Base-by-base conservation (phyloP, 2,329 filamentous ascomycete species). In the Rutstroemia sp. region DNA sequence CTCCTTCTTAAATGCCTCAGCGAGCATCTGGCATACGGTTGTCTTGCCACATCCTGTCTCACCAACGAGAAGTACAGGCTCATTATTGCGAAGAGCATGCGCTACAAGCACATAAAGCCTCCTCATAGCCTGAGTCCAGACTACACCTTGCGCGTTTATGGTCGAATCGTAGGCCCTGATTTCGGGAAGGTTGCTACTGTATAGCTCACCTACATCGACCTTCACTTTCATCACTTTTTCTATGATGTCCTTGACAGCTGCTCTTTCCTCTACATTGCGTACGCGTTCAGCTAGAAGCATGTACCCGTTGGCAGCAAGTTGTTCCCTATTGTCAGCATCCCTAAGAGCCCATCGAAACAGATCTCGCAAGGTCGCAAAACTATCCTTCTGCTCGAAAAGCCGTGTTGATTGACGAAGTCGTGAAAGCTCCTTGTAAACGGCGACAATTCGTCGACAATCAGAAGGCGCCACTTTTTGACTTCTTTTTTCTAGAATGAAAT, bases 31-130 rank as follows among this genome's bases (percentile, higher is more conserved):
- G 63, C 90, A 95, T 6, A 99, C 88, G 2, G 92, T 96, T 0
- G 94, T 99, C 74, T 99, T 99, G 59, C 95, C 94, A 67, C 92
- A 97, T 5, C 94, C 94, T 17, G 94, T 99, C 70, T 99, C 95
- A 60, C 94, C 94, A 12, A 99, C 90, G 5, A 99, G 78, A 19
- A 99, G 78, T 3, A 99, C 89, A 0, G 94, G 94, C 70, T 99
- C 94, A 60, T 95, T 91, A 68, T 96, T 94, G 25, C 82, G 81
- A 58, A 99, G 76, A 1, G 94, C 94, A 64, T 88, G 81, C 5
- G 87, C 84, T n/a, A 99, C 90, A 12, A 99, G 78, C 6, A 95
- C 83, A 67, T 92, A 97, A 0, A 99, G 77, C 51, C 94, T 82
- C 16, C 90, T 85, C 92, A 99, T 99, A 0, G 92, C 91, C 61